Percentiles rank a stretch among this genome's conserved stretches.
phyloP scores from a whole-genome alignment of 2,329 filamentous ascomycete genomes.

The Fusarium sp. region DNA sequence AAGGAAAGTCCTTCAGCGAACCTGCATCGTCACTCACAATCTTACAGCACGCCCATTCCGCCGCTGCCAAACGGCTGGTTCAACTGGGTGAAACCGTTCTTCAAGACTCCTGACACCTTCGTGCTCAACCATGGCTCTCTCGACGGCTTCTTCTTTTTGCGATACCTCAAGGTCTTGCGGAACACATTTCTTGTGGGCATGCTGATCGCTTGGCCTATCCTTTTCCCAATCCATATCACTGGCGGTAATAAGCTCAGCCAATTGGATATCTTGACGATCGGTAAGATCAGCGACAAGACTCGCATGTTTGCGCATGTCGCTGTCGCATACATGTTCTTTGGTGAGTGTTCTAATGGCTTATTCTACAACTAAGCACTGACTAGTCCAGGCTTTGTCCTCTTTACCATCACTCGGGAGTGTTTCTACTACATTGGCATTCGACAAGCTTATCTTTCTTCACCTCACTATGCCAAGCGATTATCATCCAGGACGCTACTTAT shows the following conservation, averaged over 20 bases:
- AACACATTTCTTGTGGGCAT: constrained; percentile 87
- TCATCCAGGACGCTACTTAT: constrained; percentile 93
- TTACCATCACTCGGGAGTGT: constrained; percentile 85
- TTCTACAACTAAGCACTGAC: constrained; percentile 8
- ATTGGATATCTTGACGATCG: constrained; percentile 82
- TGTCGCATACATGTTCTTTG: constrained; percentile 81
- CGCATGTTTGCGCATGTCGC: constrained; percentile 86
- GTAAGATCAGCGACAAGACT: constrained; percentile 72
- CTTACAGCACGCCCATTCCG: constrained; percentile 65
- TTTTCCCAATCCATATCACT: constrained; percentile 88
- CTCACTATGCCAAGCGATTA: constrained; percentile 83
- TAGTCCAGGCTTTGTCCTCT: constrained; percentile 80
- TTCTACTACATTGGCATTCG: constrained; percentile 94
- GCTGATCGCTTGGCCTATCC: constrained; percentile 84
- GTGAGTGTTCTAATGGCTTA: constrained; percentile 30
- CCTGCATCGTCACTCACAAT: constrained; percentile 29
- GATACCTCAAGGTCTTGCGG: constrained; percentile 75
- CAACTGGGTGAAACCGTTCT: constrained; percentile 76
- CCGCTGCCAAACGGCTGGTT: constrained; percentile 69
- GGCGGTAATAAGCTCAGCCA: constrained; percentile 73
- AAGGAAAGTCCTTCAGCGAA: constrained; percentile 20
- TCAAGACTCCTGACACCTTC: constrained; percentile 77
- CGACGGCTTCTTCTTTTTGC: constrained; percentile 90
- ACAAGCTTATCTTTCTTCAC: constrained; percentile 90
- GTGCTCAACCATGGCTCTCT: constrained; percentile 91